A percentile compares a stretch with the other conserved stretches of the same genome.
These are phyloP conservation scores for Viridothelium virens DNA, from an alignment of 495 filamentous ascomycete species.

Conservation along the genomic window DNA sequence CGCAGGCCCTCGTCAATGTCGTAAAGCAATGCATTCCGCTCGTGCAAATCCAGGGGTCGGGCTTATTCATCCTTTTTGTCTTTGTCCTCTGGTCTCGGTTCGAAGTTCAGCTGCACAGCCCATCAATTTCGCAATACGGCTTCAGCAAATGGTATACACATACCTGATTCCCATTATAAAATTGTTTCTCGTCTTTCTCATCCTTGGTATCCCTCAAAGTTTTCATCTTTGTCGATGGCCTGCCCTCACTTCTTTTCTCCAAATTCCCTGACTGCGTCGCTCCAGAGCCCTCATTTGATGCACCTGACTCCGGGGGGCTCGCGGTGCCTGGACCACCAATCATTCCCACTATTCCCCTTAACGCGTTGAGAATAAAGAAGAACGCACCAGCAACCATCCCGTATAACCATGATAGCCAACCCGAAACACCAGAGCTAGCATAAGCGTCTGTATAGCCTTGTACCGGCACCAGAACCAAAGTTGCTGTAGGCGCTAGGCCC, in stretches of 20 bases:
- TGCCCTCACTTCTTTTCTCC: not conserved
- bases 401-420: conserved; percentile 5
- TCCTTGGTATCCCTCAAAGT: not conserved
- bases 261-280: not conserved
- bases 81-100: not conserved
- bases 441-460: conserved; percentile 57
- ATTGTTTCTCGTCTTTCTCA: not conserved
- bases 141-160: not conserved
- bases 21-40: no score
- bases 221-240: not conserved
- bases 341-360: not conserved
- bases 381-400: conserved; percentile 8
- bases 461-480: conserved; percentile 71
- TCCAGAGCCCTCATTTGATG: not conserved
- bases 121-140: not conserved
- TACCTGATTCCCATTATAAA: conserved; percentile 8
- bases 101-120: not conserved
- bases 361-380: not conserved
- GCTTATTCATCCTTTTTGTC: conserved; percentile 1
- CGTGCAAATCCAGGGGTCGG: not conserved
- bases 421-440: conserved; percentile 14
- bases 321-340: not conserved
- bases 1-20: no score
- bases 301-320: not conserved
- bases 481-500: conserved; percentile 67